Conservation (phyloP, 148 eudicot species). For the Diospyros kaki region DNA sequence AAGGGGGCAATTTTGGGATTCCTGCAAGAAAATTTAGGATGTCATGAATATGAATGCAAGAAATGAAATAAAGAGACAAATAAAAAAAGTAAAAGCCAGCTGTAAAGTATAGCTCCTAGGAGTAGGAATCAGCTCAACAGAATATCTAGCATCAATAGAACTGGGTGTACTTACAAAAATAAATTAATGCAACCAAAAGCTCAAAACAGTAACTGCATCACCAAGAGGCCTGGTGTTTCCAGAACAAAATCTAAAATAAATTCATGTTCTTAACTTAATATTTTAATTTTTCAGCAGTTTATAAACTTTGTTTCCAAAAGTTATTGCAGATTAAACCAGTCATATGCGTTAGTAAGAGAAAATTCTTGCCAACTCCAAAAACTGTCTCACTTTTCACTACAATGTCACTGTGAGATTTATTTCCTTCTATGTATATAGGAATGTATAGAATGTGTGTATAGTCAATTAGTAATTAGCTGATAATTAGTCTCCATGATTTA, state of each 20-base stretch:
- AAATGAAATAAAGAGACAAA: background rate
- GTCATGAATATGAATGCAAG: background rate
- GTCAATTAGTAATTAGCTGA: too few species aligned
- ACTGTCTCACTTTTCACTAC: background rate
- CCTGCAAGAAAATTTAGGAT: slow-evolving; percentile 38
- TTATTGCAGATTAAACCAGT: background rate
- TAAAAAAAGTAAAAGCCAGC: background rate
- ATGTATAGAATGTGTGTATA: too few species aligned
- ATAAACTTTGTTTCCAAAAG: background rate
- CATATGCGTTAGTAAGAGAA: too few species aligned
- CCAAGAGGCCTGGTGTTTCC: background rate
- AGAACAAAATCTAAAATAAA: background rate
- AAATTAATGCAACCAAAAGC: background rate
- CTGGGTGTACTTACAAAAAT: too few species aligned
- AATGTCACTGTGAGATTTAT: background rate
- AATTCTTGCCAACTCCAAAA: background rate
- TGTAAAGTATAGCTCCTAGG: background rate
- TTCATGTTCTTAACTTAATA: background rate
- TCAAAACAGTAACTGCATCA: background rate
- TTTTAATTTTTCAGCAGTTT: background rate
- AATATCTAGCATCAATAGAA: background rate
- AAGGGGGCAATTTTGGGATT: slow-evolving; percentile 61
- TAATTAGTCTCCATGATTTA: too few species aligned
- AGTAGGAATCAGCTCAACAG: background rate
- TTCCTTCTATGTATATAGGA: too few species aligned